Percentiles rank a stretch among this genome's conserved stretches.
phyloP scores from a whole-genome alignment of 2,329 filamentous ascomycete genomes.

The Phyllosticta capitalensis region DNA sequence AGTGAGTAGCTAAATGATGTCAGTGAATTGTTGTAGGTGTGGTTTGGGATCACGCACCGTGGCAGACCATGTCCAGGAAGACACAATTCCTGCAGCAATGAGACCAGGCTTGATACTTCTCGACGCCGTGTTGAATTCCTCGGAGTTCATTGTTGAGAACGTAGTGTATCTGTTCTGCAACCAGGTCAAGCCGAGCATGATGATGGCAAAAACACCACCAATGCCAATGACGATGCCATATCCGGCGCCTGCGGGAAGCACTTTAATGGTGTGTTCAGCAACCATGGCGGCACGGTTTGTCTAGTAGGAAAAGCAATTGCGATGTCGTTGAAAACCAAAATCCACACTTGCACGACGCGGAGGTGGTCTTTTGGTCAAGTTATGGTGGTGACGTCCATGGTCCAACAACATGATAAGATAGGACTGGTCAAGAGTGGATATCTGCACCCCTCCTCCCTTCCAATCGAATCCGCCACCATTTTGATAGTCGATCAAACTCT shows the following conservation, averaged over 20 bases:
- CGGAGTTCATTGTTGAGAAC: slow-evolving; percentile 34
- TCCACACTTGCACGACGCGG: too few relatives aligned
- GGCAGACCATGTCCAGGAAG: slow-evolving; percentile 42
- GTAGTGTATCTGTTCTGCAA: slow-evolving; percentile 23
- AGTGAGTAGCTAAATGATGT: not conserved
- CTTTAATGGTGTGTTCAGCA: not conserved
- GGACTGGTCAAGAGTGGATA: not conserved
- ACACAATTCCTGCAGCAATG: slow-evolving; percentile 39
- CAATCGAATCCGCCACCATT: not conserved
- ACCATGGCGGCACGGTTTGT: not conserved
- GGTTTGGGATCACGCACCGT: slow-evolving; percentile 20
- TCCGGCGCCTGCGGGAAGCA: slow-evolving; percentile 31
- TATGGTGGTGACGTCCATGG: not conserved
- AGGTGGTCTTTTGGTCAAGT: not conserved
- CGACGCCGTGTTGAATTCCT: slow-evolving; percentile 41
- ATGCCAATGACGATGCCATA: slow-evolving; percentile 44
- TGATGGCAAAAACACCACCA: slow-evolving; percentile 33
- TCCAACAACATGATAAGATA: not conserved
- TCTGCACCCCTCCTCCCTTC: not conserved
- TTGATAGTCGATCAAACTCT: not conserved
- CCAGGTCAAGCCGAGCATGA: slow-evolving; percentile 21
- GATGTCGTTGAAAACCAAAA: not conserved
- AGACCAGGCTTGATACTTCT: slow-evolving; percentile 36
- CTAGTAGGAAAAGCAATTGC: not conserved
- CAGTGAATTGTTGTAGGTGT: not conserved